Percentiles rank a stretch among this genome's conserved stretches.
phyloP scores from a whole-genome alignment of 257 asterid species.

The Scutellaria barbata region DNA sequence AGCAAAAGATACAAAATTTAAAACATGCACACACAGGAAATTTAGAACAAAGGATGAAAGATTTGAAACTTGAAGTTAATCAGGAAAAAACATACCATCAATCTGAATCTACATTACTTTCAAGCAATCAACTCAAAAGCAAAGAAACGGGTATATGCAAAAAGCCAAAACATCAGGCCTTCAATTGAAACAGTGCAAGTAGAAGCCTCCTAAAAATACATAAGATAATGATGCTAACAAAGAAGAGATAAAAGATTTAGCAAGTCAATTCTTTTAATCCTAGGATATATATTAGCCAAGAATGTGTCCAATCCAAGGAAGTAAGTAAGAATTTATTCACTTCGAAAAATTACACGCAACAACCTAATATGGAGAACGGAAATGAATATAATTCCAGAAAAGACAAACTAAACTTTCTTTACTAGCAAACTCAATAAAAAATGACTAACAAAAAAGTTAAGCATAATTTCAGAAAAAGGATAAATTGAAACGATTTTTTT shows the following conservation, averaged over 20 bases:
- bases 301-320: no score
- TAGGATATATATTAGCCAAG: background rate
- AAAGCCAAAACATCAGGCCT: background rate
- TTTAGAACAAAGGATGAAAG: background rate
- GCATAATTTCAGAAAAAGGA: background rate
- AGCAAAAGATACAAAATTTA: background rate
- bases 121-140: background rate
- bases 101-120: background rate
- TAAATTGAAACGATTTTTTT: background rate
- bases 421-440: background rate
- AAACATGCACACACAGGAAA: background rate
- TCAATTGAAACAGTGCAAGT: background rate
- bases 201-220: background rate
- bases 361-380: background rate
- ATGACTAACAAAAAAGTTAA: background rate
- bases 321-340: background rate
- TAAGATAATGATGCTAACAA: constrained; percentile 7
- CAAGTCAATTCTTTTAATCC: background rate
- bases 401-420: background rate
- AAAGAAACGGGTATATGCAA: background rate
- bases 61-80: background rate
- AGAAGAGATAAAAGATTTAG: constrained; percentile 4
- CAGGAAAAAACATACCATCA: background rate
- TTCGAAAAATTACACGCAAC: background rate
- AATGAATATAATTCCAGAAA: background rate